Percentiles rank a stretch among this genome's conserved stretches.
Evolutionary conservation across 78 protist species (phyloP).

Genomic region (Emiliania huxleyi): DNA sequence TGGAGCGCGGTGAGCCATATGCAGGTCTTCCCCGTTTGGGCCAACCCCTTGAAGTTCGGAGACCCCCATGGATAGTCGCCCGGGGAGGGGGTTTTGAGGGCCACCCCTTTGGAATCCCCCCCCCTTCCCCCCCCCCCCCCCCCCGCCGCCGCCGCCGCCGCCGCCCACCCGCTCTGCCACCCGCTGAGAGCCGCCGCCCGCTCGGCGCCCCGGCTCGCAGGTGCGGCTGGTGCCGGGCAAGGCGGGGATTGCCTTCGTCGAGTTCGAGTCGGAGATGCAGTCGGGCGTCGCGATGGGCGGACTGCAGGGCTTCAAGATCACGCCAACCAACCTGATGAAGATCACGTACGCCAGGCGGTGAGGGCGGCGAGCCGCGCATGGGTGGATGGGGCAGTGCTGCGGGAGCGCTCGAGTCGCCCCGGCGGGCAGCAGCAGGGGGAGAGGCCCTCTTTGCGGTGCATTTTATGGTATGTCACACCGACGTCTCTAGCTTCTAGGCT

Average conservation of each 20-base stretch:
- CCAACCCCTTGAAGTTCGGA: slow-evolving; percentile 68
- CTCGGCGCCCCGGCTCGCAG: too few relatives aligned
- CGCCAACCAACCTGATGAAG: slow-evolving; percentile 16
- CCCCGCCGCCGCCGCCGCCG: not conserved
- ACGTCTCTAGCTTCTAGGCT: too few relatives aligned
- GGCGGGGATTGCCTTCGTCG: slow-evolving; percentile 86
- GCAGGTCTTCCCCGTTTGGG: slow-evolving; percentile 84
- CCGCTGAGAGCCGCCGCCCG: slow-evolving; percentile 80
- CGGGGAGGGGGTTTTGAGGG: not conserved
- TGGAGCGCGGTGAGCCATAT: slow-evolving; percentile 71
- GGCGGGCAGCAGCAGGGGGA: too few relatives aligned
- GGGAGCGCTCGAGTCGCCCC: too few relatives aligned
- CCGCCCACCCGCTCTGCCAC: slow-evolving; percentile 59
- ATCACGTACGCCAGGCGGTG: slow-evolving; percentile 3
- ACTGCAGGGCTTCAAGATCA: slow-evolving; percentile 37
- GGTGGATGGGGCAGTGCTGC: too few relatives aligned
- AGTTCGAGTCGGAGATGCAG: slow-evolving; percentile 69
- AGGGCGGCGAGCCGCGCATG: too few relatives aligned
- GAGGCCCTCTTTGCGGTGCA: too few relatives aligned
- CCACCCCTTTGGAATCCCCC: too few relatives aligned
- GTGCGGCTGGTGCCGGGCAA: slow-evolving; percentile 72
- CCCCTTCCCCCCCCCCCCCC: too few relatives aligned
- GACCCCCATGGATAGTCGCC: not conserved
- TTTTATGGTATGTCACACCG: too few relatives aligned
- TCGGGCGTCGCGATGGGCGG: slow-evolving; percentile 44